Evolutionary conservation across 495 filamentous ascomycete genomes (phyloP).

Genomic region (Penicillium crystallinum): DNA sequence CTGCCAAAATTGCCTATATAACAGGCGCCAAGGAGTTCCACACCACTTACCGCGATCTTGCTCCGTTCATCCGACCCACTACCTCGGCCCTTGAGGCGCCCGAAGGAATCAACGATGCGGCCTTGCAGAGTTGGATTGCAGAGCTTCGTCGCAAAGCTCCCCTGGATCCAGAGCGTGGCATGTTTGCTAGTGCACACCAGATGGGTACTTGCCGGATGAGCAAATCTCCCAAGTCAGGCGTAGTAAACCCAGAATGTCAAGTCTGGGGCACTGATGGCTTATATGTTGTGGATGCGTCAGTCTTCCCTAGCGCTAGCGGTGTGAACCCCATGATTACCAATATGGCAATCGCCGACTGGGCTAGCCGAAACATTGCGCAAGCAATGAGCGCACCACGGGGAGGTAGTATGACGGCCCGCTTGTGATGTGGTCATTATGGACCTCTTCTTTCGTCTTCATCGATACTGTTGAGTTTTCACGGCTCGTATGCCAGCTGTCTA

Average conservation of each 20-base stretch:
- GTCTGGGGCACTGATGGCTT: slow-evolving; percentile 73
- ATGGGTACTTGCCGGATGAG: slow-evolving; percentile 91
- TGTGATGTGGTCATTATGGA: slow-evolving; percentile 2
- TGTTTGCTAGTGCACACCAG: slow-evolving; percentile 72
- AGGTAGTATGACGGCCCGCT: slow-evolving; percentile 14
- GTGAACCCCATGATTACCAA: slow-evolving; percentile 93
- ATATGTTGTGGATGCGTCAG: slow-evolving; percentile 80
- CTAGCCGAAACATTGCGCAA: slow-evolving; percentile 35
- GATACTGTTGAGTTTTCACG: neutral
- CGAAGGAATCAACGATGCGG: slow-evolving; percentile 58
- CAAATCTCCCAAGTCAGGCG: slow-evolving; percentile 49
- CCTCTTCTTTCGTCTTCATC: neutral
- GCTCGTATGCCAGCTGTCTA: neutral
- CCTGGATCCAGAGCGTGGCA: slow-evolving; percentile 36
- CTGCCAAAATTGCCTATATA: slow-evolving; percentile 71
- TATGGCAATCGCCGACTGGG: slow-evolving; percentile 69
- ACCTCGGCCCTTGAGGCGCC: slow-evolving; percentile 26
- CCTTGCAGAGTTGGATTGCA: slow-evolving; percentile 63
- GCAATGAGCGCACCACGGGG: slow-evolving; percentile 17
- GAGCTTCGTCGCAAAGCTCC: slow-evolving; percentile 53
- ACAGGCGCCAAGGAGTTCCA: slow-evolving; percentile 75
- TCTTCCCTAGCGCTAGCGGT: slow-evolving; percentile 84
- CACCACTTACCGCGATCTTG: slow-evolving; percentile 51
- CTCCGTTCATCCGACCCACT: slow-evolving; percentile 58
- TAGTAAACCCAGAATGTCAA: slow-evolving; percentile 67